phyloP scores from a whole-genome alignment of 2,329 filamentous ascomycete species.

The Dryadomyces quercus-mongolicae region DNA sequence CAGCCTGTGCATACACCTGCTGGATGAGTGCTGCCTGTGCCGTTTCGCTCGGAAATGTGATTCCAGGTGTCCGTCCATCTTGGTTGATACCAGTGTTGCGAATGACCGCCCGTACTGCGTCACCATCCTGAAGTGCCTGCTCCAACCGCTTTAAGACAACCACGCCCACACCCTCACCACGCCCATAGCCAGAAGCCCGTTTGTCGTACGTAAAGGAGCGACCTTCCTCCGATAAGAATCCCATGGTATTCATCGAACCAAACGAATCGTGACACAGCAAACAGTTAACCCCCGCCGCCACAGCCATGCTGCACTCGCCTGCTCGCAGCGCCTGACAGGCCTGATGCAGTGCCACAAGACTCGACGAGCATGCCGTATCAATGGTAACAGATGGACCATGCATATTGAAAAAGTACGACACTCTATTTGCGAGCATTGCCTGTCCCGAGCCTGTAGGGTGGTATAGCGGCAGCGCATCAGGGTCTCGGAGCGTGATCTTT shows the following conservation, averaged over 20 bases:
- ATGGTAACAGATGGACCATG: slow-evolving; percentile 28
- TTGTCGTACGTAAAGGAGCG: slow-evolving; percentile 23
- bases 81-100: slow-evolving; percentile 13
- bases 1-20: slow-evolving; percentile 9
- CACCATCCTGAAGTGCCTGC: slow-evolving; percentile 23
- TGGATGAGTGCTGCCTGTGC: slow-evolving; percentile 15
- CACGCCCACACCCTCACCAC: slow-evolving; percentile 34
- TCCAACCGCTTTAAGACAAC: slow-evolving; percentile 31
- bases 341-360: slow-evolving; percentile 27
- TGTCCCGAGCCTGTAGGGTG: slow-evolving; percentile 21
- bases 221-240: slow-evolving; percentile 23
- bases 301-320: slow-evolving; percentile 11
- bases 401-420: slow-evolving; percentile 29
- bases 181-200: slow-evolving; percentile 32
- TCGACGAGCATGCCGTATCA: slow-evolving; percentile 33
- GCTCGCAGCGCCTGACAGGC: slow-evolving; percentile 19
- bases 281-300: slow-evolving; percentile 14
- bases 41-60: slow-evolving; percentile 14
- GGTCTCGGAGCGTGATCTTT: slow-evolving; percentile 12
- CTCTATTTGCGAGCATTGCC: slow-evolving; percentile 25
- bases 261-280: slow-evolving; percentile 13
- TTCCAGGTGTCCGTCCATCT: slow-evolving; percentile 12
- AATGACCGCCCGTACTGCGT: slow-evolving; percentile 21
- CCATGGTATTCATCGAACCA: slow-evolving; percentile 35
- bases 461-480: slow-evolving; percentile 17